Base-by-base conservation (phyloP, 371 early-diverging fungal genomes). In the Syncephalis plumigaleata region DNA sequence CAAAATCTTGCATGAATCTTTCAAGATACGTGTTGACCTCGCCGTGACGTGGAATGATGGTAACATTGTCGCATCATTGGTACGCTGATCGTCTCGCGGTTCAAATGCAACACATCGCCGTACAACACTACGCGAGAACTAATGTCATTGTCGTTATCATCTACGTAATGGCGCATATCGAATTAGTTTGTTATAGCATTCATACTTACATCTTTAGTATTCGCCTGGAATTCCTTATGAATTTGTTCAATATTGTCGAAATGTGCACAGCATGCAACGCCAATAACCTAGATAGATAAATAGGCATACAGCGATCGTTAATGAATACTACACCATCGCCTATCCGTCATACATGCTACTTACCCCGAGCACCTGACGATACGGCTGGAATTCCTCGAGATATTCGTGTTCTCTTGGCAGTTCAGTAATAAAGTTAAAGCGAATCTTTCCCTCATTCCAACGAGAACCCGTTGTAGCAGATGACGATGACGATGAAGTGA, bases 71-170 rank as follows among this genome's bases (percentile, higher is more conserved):
- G n/a, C 75, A 77, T 57, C 73, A 52, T 84, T 82, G 11, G 71
- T 71, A 31, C 31, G 31, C 42, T 81, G 79, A 20, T 65, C 66
- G 46, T 80, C 82, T 11, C 69, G 61, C 5, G 89, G 87, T 52
- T 87, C 84, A 61, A 88, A 87, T 16, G 81, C 87, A 58, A 84
- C 80, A 52, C 84, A 85, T 23, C 84, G 65, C 36, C 72, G 67
- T 0, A 75, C 83, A 3, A 87, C 66, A 4, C 77, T 70, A 3
- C 79, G 64, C 0, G 84, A 82, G 53, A 83, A 86, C 79, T 81
- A 55, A 25, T 25, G 18, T 36, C 26, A 17, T 21, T 22, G 18
- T 39, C 37, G 20, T 9, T n/a, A 23, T 9, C 15, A 21, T 26
- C 23, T 26, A 13, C 15, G 11, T 31, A n/a, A 25, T 22, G 31